These are phyloP conservation scores for Sugiyamaella lignohabitans DNA, from an alignment of 805 yeast genomes.

Conservation along the genomic window DNA sequence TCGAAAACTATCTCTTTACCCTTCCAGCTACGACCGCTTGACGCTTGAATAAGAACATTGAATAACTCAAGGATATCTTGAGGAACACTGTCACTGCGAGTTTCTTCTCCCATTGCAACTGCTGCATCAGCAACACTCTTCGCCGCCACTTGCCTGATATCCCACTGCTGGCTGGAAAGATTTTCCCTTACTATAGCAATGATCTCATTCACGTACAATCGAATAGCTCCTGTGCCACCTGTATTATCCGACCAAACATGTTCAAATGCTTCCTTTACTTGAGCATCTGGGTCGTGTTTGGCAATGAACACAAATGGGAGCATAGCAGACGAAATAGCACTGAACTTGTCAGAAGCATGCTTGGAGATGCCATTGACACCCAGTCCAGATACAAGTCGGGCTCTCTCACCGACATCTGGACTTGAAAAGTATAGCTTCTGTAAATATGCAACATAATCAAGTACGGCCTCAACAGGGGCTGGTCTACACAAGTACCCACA, in stretches of 20 bases:
- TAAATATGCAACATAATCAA: conserved; percentile 48
- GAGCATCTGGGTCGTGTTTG: conserved; percentile 51
- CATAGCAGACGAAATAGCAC: conserved; percentile 52
- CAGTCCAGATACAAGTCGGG: conserved; percentile 48
- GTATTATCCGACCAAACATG: conserved; percentile 74
- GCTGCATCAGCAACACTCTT: conserved; percentile 31
- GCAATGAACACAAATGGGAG: conserved; percentile 79
- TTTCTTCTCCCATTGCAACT: conserved; percentile 13
- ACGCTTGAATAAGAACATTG: conserved; percentile 49
- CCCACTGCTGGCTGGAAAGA: conserved; percentile 49
- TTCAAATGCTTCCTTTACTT: conserved; percentile 45
- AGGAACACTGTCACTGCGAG: conserved; percentile 3
- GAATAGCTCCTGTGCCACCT: conserved; percentile 65
- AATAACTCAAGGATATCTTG: conserved; percentile 36
- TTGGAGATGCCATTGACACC: conserved; percentile 62
- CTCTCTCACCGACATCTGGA: conserved; percentile 39
- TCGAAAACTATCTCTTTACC: conserved; percentile 77
- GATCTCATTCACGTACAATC: conserved; percentile 66
- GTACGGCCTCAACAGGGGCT: conserved; percentile 38
- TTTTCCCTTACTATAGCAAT: conserved; percentile 43
- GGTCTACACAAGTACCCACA: conserved; percentile 67
- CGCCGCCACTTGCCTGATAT: conserved; percentile 64
- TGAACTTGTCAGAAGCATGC: conserved; percentile 63
- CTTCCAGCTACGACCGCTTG: conserved; percentile 75
- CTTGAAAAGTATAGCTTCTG: conserved; percentile 53